These are phyloP conservation scores for Apium graveolens DNA, from an alignment of 129 eudicot genomes.

Conservation along the genomic window DNA sequence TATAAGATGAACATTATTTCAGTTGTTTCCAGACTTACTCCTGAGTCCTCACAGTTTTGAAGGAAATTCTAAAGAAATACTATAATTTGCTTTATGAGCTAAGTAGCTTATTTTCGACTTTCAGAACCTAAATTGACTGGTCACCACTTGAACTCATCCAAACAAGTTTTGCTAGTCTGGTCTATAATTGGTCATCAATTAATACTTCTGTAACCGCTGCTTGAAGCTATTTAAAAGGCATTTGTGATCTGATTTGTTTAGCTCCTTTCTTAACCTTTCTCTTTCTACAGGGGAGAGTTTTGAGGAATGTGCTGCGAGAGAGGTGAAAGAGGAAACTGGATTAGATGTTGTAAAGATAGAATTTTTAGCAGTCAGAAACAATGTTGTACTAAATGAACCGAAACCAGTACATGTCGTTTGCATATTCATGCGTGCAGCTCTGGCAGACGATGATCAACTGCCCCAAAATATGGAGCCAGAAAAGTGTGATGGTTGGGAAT, in stretches of 20 bases:
- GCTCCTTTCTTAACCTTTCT: not conserved
- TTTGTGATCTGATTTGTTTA: not conserved
- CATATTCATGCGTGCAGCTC: slow-evolving; percentile 54
- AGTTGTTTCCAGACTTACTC: not conserved
- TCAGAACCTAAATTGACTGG: not conserved
- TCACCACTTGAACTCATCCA: not conserved
- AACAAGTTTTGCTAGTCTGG: not conserved
- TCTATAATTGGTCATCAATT: not conserved
- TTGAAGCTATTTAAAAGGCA: not conserved
- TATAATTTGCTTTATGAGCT: not conserved
- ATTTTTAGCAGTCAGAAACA: slow-evolving; percentile 52
- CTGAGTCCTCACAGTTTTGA: not conserved
- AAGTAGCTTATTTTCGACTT: not conserved
- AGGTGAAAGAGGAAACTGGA: slow-evolving; percentile 88
- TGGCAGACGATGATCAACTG: slow-evolving; percentile 37
- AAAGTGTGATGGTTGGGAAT: slow-evolving; percentile 91
- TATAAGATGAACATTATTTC: too few species aligned
- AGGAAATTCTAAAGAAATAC: not conserved
- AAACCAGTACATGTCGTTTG: slow-evolving; percentile 45
- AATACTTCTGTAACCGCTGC: not conserved
- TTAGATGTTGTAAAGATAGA: slow-evolving; percentile 43
- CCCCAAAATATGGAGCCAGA: slow-evolving; percentile 73
- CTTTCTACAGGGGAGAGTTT: slow-evolving; percentile 60
- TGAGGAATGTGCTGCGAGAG: slow-evolving; percentile 89
- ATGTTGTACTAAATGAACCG: slow-evolving; percentile 34